phyloP scores from a whole-genome alignment of 148 eudicot genomes.

The Gaultheria prostrata region DNA sequence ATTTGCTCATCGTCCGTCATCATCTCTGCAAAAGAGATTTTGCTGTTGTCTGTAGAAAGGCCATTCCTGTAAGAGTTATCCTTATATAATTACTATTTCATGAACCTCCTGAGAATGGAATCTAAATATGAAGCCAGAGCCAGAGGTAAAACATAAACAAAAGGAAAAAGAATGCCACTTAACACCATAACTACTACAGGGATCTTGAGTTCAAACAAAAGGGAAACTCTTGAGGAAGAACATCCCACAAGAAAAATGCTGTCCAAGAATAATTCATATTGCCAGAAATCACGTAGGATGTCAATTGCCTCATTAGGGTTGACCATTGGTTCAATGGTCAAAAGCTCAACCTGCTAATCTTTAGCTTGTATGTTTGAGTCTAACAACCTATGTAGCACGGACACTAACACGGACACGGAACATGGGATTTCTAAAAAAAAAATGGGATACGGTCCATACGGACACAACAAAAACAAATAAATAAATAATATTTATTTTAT shows the following conservation, averaged over 20 bases:
- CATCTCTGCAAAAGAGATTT: conserved; percentile 63
- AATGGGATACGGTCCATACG: no score
- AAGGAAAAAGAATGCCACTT: not conserved
- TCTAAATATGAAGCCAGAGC: not conserved
- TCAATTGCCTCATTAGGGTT: not conserved
- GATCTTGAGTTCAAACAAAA: not conserved
- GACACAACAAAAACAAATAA: no score
- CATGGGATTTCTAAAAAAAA: no score
- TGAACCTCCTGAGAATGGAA: not conserved
- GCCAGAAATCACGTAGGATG: not conserved
- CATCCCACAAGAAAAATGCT: not conserved
- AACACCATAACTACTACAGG: not conserved
- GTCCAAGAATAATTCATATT: not conserved
- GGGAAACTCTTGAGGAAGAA: not conserved
- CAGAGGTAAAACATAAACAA: not conserved
- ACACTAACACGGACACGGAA: no score
- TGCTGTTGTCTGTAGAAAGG: conserved; percentile 50
- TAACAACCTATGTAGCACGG: not conserved
- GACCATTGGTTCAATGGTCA: not conserved
- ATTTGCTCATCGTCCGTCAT: conserved; percentile 73
- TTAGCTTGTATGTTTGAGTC: not conserved
- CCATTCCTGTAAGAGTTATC: conserved; percentile 61
- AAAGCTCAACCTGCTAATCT: not conserved
- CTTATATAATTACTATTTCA: not conserved
- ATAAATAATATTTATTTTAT: no score